Evolutionary conservation across 805 yeast genomes (phyloP), one percentile per base, ranked within the genome.

Genomic region (Suhomyces prunicola): DNA sequence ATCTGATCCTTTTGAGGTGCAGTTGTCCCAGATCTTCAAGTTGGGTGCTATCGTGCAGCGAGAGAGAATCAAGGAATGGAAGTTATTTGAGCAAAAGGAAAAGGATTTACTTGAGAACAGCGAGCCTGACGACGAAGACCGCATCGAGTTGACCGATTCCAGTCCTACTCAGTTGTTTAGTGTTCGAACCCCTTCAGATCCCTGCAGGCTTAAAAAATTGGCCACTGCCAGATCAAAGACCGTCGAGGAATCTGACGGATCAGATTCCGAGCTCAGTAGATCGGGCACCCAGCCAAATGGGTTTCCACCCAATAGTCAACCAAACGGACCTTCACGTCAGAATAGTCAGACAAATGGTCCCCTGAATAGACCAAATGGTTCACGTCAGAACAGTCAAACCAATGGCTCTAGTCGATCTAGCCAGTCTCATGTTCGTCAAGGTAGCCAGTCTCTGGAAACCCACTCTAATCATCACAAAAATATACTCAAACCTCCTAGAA

Each of bases 1-100:
- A 52, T 96, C 89, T 66, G 97, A 93, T 68, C 93, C 96, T 6
- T 91, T 92, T 66, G 98, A 93, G 67, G 75, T 84, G 6, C 85
- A 89, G 60, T 70, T 92, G 46, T 79, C 82, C 22, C 73, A 82
- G 61, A 81, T 86, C 26, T 84, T 79, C 61, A 85, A 86, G 59
- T 74, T 87, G 9, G 96, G 96, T 1, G 48, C 70, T 19, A 54
- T 76, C n/a, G 93, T 86, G 59, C 96, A 90, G 63, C 76, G 73
- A 57, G 72, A 76, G 49, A 75, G 97, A 55, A 48, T 81, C 10
- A 81, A 80, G 23, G 85, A 87, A 46, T 49, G 58, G 41, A 66
- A 73, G 5, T 52, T 69, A 10, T 76, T 75, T 45, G 76, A 76
- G 13, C 68, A 71, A 53, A 60, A 66, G 42, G 61, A 59, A 1